Conservation (phyloP, 176 grass and related monocot species). For the Aechmea fasciata region DNA sequence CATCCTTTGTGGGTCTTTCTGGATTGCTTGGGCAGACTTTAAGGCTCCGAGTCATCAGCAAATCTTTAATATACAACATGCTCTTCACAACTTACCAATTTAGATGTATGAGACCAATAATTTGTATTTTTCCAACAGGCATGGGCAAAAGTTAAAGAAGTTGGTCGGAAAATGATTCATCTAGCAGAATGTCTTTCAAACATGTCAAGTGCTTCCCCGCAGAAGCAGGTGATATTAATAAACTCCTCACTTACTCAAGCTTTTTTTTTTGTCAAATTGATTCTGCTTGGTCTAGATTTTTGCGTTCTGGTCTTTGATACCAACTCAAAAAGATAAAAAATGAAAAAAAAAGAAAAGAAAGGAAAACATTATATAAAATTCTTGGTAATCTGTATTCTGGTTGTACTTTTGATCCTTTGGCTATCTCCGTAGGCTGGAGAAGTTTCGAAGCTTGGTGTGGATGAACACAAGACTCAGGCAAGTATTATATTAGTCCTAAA, state of each 20-base stretch:
- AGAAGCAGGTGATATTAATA: conserved; percentile 37
- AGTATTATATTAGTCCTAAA: conserved; percentile 17
- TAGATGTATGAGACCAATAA: neutral
- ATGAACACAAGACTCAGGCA: conserved; percentile 31
- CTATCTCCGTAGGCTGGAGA: conserved; percentile 26
- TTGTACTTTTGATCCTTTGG: conserved; percentile 8
- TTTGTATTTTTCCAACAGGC: conserved; percentile 37
- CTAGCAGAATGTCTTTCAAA: conserved; percentile 73
- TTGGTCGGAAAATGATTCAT: conserved; percentile 58
- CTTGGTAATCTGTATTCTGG: conserved; percentile 7
- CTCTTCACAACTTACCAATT: neutral
- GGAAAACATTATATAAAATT: too few relatives aligned
- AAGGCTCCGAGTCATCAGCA: neutral
- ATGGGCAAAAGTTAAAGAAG: conserved; percentile 62
- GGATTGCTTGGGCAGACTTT: neutral
- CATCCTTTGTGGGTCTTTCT: neutral
- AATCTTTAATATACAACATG: neutral
- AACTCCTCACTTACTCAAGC: neutral
- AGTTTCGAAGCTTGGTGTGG: conserved; percentile 18
- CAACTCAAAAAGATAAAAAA: neutral
- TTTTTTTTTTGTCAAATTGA: neutral
- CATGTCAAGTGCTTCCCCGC: conserved; percentile 46
- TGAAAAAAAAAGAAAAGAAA: neutral
- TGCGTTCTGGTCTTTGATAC: neutral
- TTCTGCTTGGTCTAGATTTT: neutral